These are phyloP conservation scores for Trypanosomatidae sp. DNA, from an alignment of 208 protist genomes.

Conservation along the genomic window DNA sequence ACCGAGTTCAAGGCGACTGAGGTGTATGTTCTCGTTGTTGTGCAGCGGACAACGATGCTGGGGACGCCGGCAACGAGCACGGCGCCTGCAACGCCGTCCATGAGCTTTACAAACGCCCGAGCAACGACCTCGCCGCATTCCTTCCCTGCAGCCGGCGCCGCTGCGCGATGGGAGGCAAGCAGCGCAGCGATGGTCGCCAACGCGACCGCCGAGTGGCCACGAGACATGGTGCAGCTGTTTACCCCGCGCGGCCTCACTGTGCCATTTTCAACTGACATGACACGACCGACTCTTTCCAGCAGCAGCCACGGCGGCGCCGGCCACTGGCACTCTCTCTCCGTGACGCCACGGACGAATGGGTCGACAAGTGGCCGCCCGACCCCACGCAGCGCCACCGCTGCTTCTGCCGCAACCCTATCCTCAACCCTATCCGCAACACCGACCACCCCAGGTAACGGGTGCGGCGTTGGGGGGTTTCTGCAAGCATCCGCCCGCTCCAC, in stretches of 20 bases:
- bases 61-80: neutral
- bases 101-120: neutral
- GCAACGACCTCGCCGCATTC: neutral
- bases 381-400: constrained; percentile 13
- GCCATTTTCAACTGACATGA: constrained; percentile 46
- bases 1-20: constrained; percentile 33
- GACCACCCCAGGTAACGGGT: neutral
- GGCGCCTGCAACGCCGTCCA: neutral
- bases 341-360: constrained; percentile 25
- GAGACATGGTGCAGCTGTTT: constrained; percentile 50
- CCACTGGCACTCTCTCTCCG: constrained; percentile 2
- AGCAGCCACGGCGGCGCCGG: neutral
- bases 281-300: constrained; percentile 13
- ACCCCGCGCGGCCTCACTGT: constrained; percentile 64
- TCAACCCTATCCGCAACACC: neutral
- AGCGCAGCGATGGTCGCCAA: constrained; percentile 9
- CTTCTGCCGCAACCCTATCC: neutral
- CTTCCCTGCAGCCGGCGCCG: neutral
- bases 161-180: neutral
- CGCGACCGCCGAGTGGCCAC: constrained; percentile 41
- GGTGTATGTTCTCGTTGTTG: constrained; percentile 63
- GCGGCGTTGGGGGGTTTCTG: neutral
- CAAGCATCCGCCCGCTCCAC: constrained; percentile 12
- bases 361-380: constrained; percentile 21
- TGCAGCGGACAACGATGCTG: constrained; percentile 38